A percentile compares a stretch with the other conserved stretches of the same genome.
phyloP scores from a whole-genome alignment of 2,329 filamentous ascomycete genomes.

The Botrytis deweyae region DNA sequence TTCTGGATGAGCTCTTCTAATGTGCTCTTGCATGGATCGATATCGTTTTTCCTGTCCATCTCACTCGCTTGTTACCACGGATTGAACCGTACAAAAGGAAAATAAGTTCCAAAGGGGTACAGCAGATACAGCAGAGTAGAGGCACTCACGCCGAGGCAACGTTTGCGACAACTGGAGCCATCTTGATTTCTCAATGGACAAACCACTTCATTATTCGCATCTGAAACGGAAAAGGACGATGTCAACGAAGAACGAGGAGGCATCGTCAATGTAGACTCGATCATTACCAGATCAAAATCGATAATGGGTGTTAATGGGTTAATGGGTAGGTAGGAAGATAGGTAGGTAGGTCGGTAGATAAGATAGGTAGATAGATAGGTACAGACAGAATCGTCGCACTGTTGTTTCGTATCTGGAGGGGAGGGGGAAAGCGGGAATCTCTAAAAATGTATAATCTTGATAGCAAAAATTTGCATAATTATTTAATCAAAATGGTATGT shows the following conservation, averaged over 20 bases:
- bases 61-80: slow-evolving; percentile 39
- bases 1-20: slow-evolving; percentile 92
- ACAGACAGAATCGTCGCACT: slow-evolving; percentile 1
- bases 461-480: slow-evolving; percentile 6
- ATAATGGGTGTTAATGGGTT: background rate
- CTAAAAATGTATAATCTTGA: background rate
- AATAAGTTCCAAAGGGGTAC: slow-evolving; percentile 33
- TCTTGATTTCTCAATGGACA: slow-evolving; percentile 95
- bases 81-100: slow-evolving; percentile 37
- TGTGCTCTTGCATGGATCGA: slow-evolving; percentile 99
- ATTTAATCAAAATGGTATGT: background rate
- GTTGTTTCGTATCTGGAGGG: slow-evolving; percentile 2
- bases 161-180: slow-evolving; percentile 93
- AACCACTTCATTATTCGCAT: slow-evolving; percentile 93
- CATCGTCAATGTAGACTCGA: slow-evolving; percentile 64
- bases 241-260: slow-evolving; percentile 84
- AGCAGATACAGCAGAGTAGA: slow-evolving; percentile 37
- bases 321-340: background rate
- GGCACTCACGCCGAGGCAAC: slow-evolving; percentile 91
- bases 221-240: slow-evolving; percentile 87
- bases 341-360: background rate
- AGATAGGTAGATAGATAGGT: background rate
- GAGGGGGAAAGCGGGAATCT: slow-evolving; percentile 8
- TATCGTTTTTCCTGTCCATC: slow-evolving; percentile 79
- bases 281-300: slow-evolving; percentile 45